A percentile compares a stretch with the other conserved stretches of the same genome.
Conservation (phyloP, 2,329 filamentous ascomycete species). For the Trichoderma guizhouense region DNA sequence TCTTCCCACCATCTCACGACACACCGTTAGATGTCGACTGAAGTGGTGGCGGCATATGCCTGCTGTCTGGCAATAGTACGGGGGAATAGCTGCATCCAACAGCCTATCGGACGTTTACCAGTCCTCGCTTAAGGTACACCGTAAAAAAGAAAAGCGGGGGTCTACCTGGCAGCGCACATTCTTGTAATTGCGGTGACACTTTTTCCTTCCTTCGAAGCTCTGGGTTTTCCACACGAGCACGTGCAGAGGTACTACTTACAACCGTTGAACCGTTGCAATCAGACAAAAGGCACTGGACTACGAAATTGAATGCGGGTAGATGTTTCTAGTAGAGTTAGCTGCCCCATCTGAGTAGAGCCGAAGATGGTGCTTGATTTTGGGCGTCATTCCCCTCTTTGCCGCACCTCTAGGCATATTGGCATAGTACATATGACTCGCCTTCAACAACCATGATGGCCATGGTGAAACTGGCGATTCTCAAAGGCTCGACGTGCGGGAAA, state of each 20-base stretch:
- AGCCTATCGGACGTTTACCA: constrained; percentile 15
- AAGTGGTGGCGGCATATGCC: neutral
- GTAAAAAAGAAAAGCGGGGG: constrained; percentile 7
- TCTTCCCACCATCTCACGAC: neutral
- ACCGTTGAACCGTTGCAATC: neutral
- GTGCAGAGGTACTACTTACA: neutral
- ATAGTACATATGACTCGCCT: neutral
- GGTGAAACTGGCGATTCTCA: constrained; percentile 7
- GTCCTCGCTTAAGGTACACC: constrained; percentile 10
- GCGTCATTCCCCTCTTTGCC: constrained; percentile 3
- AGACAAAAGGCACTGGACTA: neutral
- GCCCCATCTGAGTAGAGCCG: neutral
- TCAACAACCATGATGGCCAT: neutral
- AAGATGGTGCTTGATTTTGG: neutral
- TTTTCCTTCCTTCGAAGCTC: neutral
- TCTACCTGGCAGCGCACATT: neutral
- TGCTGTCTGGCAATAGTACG: constrained; percentile 10
- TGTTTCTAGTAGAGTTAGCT: neutral
- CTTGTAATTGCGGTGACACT: constrained; percentile 13
- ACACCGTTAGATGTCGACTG: constrained; percentile 11
- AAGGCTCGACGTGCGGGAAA: neutral
- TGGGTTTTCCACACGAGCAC: neutral
- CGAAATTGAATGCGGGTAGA: neutral
- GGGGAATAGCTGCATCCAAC: constrained; percentile 1
- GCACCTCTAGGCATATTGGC: neutral